Base-by-base conservation (phyloP, 257 asterid genomes). In the Mentha longifolia region DNA sequence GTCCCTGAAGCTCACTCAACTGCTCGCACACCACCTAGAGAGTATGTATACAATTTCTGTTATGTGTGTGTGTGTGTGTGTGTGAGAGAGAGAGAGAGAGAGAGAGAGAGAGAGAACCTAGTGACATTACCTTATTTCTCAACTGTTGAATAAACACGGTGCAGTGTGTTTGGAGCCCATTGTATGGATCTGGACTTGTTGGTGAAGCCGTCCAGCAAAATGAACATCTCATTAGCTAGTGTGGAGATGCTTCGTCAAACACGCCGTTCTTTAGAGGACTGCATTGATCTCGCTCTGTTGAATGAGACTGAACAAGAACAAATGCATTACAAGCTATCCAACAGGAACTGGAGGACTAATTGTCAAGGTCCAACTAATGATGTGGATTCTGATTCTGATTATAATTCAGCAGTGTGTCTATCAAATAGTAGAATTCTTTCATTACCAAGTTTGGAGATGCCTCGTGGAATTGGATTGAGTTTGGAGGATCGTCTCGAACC, bases 401-500 rank as follows among this genome's bases (percentile, higher is more conserved):
- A 61, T 47, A 73, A 79, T 61, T 80, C 57, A 49, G 67, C 69
- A 52, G 62, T 45, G 42, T 37, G 67, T 57, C 68, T 72, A 42
- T 66, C 83, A 63, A 42, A 42, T 65, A 41, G 41, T 49, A n/a
- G 19, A 35, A 70, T 46, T 69, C 75, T 51, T 52, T 58, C 61
- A 14, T 49, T 70, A 42, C 77, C 82, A 39, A 58, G 74, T 74
- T 7, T 76, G 75, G 87, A 83, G 67, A 77, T 66, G 49, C 76
- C 75, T 74, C 66, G 62, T 55, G 88, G 78, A 68, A 76, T 67
- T 65, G 66, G 67, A 61, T 79, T 82, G 75, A 79, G 79, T 60
- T 62, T 85, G 35, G 92, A 84, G 68, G 90, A 91, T 74, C 82
- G 84, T 56, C 73, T 88, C 67, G 94, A 91, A 33, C 91, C 86